These are phyloP conservation scores for Apocynum venetum DNA, from an alignment of 257 asterid species.

Conservation along the genomic window DNA sequence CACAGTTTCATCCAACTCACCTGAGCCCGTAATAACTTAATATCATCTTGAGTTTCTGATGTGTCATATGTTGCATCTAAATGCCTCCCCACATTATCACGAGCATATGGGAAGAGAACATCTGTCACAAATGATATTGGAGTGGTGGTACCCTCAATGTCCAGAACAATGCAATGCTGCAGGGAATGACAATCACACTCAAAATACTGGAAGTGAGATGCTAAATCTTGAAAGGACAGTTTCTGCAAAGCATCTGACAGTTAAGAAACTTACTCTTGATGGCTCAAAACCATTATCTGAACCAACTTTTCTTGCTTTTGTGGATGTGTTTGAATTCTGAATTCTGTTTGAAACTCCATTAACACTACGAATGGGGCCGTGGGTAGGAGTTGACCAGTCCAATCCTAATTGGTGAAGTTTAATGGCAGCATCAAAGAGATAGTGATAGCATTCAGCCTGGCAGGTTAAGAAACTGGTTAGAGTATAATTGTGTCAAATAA, in stretches of 20 bases:
- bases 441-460: slow-evolving; percentile 96
- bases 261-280: slow-evolving; percentile 48
- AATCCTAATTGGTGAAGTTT: slow-evolving; percentile 88
- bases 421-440: slow-evolving; percentile 96
- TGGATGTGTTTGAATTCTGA: slow-evolving; percentile 28
- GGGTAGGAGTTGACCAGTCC: slow-evolving; percentile 82
- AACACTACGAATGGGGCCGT: slow-evolving; percentile 50
- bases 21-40: slow-evolving; percentile 69
- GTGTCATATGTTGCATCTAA: slow-evolving; percentile 73
- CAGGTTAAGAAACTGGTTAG: slow-evolving; percentile 22
- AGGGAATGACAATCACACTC: slow-evolving; percentile 14
- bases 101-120: slow-evolving; percentile 92
- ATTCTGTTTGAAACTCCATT: slow-evolving; percentile 28
- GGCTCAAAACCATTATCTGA: slow-evolving; percentile 35
- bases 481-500: slow-evolving; percentile 15
- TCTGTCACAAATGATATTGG: slow-evolving; percentile 89
- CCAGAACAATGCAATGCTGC: slow-evolving; percentile 88
- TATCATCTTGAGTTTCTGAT: slow-evolving; percentile 77
- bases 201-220: neutral
- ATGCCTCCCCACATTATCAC: slow-evolving; percentile 85
- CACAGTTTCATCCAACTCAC: slow-evolving; percentile 34
- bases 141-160: slow-evolving; percentile 97
- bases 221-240: neutral
- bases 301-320: slow-evolving; percentile 34
- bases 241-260: slow-evolving; percentile 11